Base-by-base conservation (phyloP, 257 asterid genomes). In the Catharanthus roseus region DNA sequence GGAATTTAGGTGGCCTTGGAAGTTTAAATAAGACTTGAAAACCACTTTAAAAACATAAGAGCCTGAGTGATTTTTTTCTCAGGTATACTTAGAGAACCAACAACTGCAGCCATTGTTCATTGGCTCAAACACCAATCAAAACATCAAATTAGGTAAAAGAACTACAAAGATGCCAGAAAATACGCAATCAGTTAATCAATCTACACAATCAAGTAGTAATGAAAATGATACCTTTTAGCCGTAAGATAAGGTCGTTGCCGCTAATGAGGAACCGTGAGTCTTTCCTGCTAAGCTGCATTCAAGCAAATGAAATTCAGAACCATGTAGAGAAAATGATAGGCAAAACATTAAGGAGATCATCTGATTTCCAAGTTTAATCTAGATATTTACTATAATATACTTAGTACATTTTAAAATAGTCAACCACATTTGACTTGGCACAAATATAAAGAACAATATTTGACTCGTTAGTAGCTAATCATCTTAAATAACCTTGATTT, bases 201-300 rank as follows among this genome's bases (percentile, higher is more conserved):
- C 44, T 34, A 34, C 45, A 62, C n/a, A 7, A 61, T 6, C 2
- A 16, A 6, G 26, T 24, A 21, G 16, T 16, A 19, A 36, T 18
- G 45, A 21, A 41, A 65, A 66, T 15, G 69, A 42, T 73, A 93
- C 99, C 97, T 85, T 86, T 77, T 95, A 71, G 97, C 85, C 89
- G 91, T 78, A 72, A 95, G 83, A 73, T 89, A 91, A 60, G 97
- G 83, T 9, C 92, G 85, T 64, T 88, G 92, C 76, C 99, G 85
- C 99, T 97, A 95, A 78, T 87, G 95, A 47, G 97, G 97, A 69
- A 69, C 70, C 68, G 87, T 81, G 55, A 89, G 88, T 83, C 93
- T 86, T 71, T 86, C 97, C 81, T 95, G 97, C 88, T 88, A 78
- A 95, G 87, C 99, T 95, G 78, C 56, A 70, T 69, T 62, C 51